Evolutionary conservation across 257 asterid species (phyloP).

Genomic region (Salvia hispanica): DNA sequence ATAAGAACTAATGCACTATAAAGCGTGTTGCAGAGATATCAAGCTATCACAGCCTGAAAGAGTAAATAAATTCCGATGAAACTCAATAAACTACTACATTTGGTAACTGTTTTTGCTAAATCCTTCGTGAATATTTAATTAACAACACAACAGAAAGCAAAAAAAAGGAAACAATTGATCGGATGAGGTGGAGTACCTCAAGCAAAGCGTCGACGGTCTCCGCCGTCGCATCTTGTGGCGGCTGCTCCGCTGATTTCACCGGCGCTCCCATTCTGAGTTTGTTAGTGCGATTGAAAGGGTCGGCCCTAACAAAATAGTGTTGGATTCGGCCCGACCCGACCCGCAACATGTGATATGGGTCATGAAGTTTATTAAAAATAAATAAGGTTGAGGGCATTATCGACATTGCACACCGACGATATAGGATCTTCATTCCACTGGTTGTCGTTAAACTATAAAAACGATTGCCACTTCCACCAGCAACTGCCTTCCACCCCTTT

Average conservation of each 20-base stretch:
- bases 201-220: constrained; percentile 51
- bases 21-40: no score
- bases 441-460: no score
- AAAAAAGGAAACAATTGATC: neutral
- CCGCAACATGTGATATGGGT: no score
- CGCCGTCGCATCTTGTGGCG: constrained; percentile 35
- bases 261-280: constrained; percentile 43
- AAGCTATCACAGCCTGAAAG: neutral
- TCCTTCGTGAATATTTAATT: neutral
- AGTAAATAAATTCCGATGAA: neutral
- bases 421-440: no score
- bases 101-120: neutral
- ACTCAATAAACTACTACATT: neutral
- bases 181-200: constrained; percentile 40
- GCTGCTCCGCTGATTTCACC: constrained; percentile 35
- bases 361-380: no score
- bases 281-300: no score
- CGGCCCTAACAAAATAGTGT: no score
- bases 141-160: neutral
- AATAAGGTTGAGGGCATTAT: no score
- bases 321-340: no score
- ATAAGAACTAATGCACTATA: neutral
- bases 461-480: constrained; percentile 16
- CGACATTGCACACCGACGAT: no score
- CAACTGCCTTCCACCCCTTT: constrained; percentile 18